phyloP scores from a whole-genome alignment of 1,284 basidiomycete species.

The Rhodotorula mucilaginosa region DNA sequence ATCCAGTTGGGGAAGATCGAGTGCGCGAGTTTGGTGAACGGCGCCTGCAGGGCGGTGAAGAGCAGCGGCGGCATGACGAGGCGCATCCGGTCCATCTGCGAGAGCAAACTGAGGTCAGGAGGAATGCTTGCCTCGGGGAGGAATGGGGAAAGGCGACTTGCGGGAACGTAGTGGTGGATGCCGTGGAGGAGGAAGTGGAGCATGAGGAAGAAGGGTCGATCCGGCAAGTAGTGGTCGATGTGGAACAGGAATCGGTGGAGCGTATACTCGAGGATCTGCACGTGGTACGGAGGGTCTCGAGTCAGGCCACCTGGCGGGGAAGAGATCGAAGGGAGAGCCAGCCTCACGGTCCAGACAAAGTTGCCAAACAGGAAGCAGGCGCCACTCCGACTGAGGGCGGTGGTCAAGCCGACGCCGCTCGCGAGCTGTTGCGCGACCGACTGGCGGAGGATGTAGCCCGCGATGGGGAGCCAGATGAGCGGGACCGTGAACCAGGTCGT shows the following conservation, averaged over 20 bases:
- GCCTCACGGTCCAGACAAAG: slow-evolving; percentile 73
- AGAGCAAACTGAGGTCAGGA: slow-evolving; percentile 14
- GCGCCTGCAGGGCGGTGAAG: slow-evolving; percentile 74
- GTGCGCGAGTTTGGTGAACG: slow-evolving; percentile 86
- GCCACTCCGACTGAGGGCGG: slow-evolving; percentile 39
- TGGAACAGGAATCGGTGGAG: slow-evolving; percentile 98
- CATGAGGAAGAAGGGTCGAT: slow-evolving; percentile 72
- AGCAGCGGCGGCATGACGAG: slow-evolving; percentile 95
- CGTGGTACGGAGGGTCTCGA: background rate
- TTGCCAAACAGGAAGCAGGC: slow-evolving; percentile 75
- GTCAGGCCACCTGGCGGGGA: background rate
- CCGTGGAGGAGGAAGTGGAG: slow-evolving; percentile 94
- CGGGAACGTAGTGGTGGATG: slow-evolving; percentile 93
- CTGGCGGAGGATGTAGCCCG: slow-evolving; percentile 72
- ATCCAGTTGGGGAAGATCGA: slow-evolving; percentile 75
- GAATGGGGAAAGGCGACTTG: slow-evolving; percentile 47
- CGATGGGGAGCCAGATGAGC: slow-evolving; percentile 85
- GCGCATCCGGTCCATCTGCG: slow-evolving; percentile 61
- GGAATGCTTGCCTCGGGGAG: background rate
- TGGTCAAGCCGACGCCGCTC: slow-evolving; percentile 45
- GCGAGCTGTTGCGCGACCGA: slow-evolving; percentile 77
- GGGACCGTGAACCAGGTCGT: slow-evolving; percentile 96
- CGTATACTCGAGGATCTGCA: slow-evolving; percentile 76
- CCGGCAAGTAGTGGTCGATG: slow-evolving; percentile 84
- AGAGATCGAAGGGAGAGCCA: too few relatives aligned